Percentiles rank a stretch among this genome's conserved stretches.
These are phyloP conservation scores for Aethionema arabicum DNA, from an alignment of 345 rosid species.

Conservation along the genomic window DNA sequence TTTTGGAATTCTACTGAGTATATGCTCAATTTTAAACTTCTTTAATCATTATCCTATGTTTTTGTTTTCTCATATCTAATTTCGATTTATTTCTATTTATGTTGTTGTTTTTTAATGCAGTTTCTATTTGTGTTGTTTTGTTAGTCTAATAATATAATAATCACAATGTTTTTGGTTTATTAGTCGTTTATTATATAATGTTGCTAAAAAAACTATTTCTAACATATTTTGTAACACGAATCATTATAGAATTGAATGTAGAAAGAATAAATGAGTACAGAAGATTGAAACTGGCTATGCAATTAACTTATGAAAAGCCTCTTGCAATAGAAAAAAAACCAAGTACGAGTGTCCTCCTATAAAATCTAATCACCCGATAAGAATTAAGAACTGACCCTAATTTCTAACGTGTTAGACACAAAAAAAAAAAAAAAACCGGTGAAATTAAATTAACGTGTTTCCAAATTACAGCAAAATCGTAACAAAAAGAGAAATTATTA, in stretches of 20 bases:
- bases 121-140: too few relatives aligned
- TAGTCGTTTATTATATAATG: neutral
- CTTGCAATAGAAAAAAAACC: too few relatives aligned
- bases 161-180: neutral
- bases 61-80: too few relatives aligned
- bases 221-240: neutral
- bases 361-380: neutral
- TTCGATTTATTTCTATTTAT: too few relatives aligned
- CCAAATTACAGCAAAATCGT: neutral
- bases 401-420: neutral
- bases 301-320: slow-evolving; percentile 78
- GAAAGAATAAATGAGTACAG: slow-evolving; percentile 20
- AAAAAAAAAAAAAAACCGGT: neutral
- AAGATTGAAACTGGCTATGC: slow-evolving; percentile 79
- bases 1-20: too few relatives aligned
- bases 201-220: neutral
- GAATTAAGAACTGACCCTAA: neutral
- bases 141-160: neutral
- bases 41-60: too few relatives aligned
- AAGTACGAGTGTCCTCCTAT: too few relatives aligned
- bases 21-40: too few relatives aligned
- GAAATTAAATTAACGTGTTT: neutral
- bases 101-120: too few relatives aligned
- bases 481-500: too few relatives aligned
- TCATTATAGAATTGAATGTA: neutral